phyloP scores from a whole-genome alignment of 345 rosid genomes.

The Triadica sebifera region DNA sequence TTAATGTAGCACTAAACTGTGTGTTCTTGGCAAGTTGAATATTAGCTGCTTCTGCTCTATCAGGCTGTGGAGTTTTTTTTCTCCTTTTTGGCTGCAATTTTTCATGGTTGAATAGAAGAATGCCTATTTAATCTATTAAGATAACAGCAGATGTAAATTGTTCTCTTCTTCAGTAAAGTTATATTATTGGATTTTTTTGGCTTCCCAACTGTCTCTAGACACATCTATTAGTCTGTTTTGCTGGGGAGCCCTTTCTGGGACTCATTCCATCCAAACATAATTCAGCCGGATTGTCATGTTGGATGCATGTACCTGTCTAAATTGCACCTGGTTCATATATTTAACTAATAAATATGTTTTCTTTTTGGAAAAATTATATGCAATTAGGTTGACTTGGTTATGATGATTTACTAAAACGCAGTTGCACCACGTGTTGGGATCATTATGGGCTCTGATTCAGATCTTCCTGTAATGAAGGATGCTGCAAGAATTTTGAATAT shows the following conservation, averaged over 20 bases:
- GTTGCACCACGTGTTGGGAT: conserved; percentile 74
- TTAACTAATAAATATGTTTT: neutral
- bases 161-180: neutral
- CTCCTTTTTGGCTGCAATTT: neutral
- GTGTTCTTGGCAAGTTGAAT: neutral
- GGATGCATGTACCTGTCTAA: neutral
- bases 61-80: neutral
- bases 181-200: neutral
- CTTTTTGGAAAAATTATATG: neutral
- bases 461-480: conserved; percentile 96
- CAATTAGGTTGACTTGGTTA: conserved; percentile 9
- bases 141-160: neutral
- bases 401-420: conserved; percentile 35
- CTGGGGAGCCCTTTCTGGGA: no score
- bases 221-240: neutral
- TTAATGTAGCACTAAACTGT: neutral
- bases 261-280: neutral
- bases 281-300: neutral
- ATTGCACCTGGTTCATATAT: neutral
- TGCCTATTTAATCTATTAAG: neutral
- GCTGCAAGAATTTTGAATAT: conserved; percentile 63
- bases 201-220: neutral
- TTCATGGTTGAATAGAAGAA: neutral
- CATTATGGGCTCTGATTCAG: conserved; percentile 95
- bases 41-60: neutral